Evolutionary conservation across 2,329 filamentous ascomycete genomes (phyloP), one percentile per base, ranked within the genome.

Genomic region (Colletotrichum sublineola): DNA sequence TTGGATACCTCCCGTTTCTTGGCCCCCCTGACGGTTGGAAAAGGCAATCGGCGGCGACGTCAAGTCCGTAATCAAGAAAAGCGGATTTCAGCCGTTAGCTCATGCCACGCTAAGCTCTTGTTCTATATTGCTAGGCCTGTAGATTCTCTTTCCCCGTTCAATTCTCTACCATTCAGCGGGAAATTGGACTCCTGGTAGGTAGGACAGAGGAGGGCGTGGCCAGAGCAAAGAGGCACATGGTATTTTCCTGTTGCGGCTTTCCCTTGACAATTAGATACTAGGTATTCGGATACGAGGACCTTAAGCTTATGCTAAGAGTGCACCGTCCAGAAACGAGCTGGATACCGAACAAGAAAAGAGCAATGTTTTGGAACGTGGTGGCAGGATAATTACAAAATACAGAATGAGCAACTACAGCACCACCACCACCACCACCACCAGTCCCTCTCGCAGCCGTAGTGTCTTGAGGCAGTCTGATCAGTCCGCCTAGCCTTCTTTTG

Each of bases 31-130:
- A 38, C 18, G n/a, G 36, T 15, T 14, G 33, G 11, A 29, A 38
- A n/a, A 57, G 31, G 33, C n/a, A 31, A 42, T 52, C 29, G 60
- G 60, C 33, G 44, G 31, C n/a, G 36, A n/a, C 24, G 48, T 38
- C 48, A 53, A 29, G 36, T 12, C 36, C 42, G 55, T 7, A 58
- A 40, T 36, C 12, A 20, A 31, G 55, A 1, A 58, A n/a, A 63
- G n/a, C 42, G 52, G 52, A 33, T 57, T 52, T n/a, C 52, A 46
- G 38, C n/a, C 53, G 57, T 71, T 68, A 71, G 68, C 68, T 63
- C 52, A 61, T 63, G 52, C 42, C 50, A 38, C 36, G 52, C 68
- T 63, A 60, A 50, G 56, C 46, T 66, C 66, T 38, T 72, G 65
- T 38, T 64, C 64, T 53, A 64, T 48, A 44, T 40, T 46, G 31